Evolutionary conservation across 2,329 filamentous ascomycete species (phyloP).

Genomic region (Cercospora sp.): DNA sequence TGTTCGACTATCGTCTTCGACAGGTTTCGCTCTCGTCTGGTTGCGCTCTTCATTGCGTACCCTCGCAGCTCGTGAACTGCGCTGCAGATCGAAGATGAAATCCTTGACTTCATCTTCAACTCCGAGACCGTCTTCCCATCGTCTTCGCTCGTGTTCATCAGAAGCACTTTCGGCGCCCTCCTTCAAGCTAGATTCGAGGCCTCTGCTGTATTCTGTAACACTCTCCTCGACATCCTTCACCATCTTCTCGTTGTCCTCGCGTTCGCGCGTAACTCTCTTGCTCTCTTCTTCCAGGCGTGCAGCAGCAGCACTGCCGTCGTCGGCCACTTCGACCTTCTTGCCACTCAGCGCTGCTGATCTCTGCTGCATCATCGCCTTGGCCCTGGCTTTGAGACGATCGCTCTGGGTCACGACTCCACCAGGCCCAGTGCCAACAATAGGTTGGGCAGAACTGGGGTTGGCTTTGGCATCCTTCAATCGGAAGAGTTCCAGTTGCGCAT

Average conservation of each 20-base stretch:
- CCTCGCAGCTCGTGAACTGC: conserved; percentile 75
- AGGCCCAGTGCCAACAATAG: conserved; percentile 88
- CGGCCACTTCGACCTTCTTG: conserved; percentile 63
- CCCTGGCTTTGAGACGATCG: conserved; percentile 89
- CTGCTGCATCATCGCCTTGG: conserved; percentile 98
- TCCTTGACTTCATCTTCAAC: conserved; percentile 97
- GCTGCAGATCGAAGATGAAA: conserved; percentile 95
- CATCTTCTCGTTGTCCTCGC: conserved; percentile 94
- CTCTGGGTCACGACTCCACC: conserved; percentile 88
- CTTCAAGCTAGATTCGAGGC: conserved; percentile 84
- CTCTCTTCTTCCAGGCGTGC: conserved; percentile 88
- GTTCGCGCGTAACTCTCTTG: conserved; percentile 75
- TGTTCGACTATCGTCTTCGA: conserved; percentile 34
- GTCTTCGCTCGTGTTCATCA: conserved; percentile 83
- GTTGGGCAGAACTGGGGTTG: conserved; percentile 74
- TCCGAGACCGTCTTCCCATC: conserved; percentile 94
- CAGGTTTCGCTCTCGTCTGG: conserved; percentile 22
- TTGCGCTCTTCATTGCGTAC: conserved; percentile 60
- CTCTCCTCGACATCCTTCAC: conserved; percentile 95
- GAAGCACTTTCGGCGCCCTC: conserved; percentile 73
- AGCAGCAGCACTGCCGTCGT: conserved; percentile 75
- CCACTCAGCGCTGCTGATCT: conserved; percentile 89
- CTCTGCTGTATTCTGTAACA: conserved; percentile 80
- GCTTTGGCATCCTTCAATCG: conserved; percentile 90
- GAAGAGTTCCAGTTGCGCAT: conserved; percentile 89